Evolutionary conservation across 768 basidiomycete species (phyloP).

Genomic region (Pholiota microspora): DNA sequence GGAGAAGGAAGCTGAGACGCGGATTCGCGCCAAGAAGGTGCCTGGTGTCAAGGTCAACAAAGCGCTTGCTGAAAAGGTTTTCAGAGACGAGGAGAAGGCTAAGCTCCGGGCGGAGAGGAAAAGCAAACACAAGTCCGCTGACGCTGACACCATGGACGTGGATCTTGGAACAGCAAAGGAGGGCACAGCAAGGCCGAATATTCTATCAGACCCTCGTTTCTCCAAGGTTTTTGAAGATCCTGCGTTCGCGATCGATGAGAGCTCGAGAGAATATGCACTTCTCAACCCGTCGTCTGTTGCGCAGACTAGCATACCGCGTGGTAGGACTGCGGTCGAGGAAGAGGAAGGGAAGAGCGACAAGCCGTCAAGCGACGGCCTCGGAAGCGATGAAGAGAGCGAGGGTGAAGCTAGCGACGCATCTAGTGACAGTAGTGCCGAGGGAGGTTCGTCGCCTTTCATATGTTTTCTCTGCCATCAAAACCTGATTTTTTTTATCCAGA

Average conservation of each 20-base stretch:
- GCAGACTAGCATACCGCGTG: constrained; percentile 42
- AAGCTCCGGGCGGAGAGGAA: constrained; percentile 55
- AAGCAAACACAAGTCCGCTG: constrained; percentile 38
- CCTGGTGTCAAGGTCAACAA: constrained; percentile 70
- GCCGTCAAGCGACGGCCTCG: constrained; percentile 56
- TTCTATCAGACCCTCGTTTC: constrained; percentile 89
- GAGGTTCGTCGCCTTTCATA: constrained; percentile 35
- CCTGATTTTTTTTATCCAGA: constrained; percentile 28
- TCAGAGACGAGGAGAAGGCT: constrained; percentile 61
- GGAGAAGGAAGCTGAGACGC: constrained; percentile 89
- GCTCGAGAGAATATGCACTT: constrained; percentile 82
- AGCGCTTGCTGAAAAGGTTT: constrained; percentile 82
- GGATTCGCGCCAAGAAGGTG: constrained; percentile 84
- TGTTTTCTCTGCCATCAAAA: constrained; percentile 3
- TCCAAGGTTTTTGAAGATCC: constrained; percentile 87
- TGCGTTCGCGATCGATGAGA: constrained; percentile 90
- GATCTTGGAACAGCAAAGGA: constrained; percentile 33
- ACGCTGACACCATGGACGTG: constrained; percentile 32
- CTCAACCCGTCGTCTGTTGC: constrained; percentile 86
- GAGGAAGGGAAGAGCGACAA: constrained; percentile 88
- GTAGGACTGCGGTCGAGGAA: constrained; percentile 82
- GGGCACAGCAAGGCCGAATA: constrained; percentile 36
- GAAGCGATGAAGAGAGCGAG: constrained; percentile 25
- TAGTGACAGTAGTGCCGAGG: constrained; percentile 54
- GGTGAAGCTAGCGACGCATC: constrained; percentile 17